phyloP scores from a whole-genome alignment of 306 rosid genomes.

The Fragaria ananassa region DNA sequence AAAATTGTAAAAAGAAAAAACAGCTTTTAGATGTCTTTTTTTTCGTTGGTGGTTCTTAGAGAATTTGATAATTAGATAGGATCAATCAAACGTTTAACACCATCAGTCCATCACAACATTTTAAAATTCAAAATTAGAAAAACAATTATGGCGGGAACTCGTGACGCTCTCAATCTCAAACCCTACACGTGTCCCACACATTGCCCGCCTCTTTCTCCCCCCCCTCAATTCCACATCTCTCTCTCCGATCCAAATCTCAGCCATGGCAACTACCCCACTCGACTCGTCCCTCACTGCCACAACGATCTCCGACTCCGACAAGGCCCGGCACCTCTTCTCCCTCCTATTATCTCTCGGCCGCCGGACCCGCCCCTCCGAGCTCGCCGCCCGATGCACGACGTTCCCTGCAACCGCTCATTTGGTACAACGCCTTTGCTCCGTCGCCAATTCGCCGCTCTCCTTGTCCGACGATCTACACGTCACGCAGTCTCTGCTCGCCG shows the following conservation, averaged over 20 bases:
- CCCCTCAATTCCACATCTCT: neutral
- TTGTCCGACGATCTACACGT: constrained; percentile 31
- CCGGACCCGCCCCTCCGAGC: constrained; percentile 26
- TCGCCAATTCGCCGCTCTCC: constrained; percentile 38
- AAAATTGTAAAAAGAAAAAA: too few species aligned
- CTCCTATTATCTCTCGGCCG: constrained; percentile 37
- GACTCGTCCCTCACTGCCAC: neutral
- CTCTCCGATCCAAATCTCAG: constrained; percentile 20
- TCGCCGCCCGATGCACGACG: constrained; percentile 37
- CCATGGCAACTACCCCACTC: constrained; percentile 26
- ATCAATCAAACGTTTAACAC: neutral
- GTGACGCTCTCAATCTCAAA: constrained; percentile 9
- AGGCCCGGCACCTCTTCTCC: constrained; percentile 37
- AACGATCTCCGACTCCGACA: constrained; percentile 8
- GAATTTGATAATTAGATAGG: too few species aligned
- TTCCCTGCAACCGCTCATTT: constrained; percentile 37
- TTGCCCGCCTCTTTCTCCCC: constrained; percentile 30
- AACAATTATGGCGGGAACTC: constrained; percentile 25
- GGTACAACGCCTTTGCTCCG: constrained; percentile 32
- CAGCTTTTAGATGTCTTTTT: too few species aligned
- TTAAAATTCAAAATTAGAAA: neutral
- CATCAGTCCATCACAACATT: neutral
- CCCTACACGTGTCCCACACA: constrained; percentile 19
- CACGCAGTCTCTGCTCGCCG: constrained; percentile 30
- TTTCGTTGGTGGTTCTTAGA: too few species aligned